These are phyloP conservation scores for Rhizopogon salebrosus DNA, from an alignment of 768 basidiomycete genomes.

Conservation along the genomic window DNA sequence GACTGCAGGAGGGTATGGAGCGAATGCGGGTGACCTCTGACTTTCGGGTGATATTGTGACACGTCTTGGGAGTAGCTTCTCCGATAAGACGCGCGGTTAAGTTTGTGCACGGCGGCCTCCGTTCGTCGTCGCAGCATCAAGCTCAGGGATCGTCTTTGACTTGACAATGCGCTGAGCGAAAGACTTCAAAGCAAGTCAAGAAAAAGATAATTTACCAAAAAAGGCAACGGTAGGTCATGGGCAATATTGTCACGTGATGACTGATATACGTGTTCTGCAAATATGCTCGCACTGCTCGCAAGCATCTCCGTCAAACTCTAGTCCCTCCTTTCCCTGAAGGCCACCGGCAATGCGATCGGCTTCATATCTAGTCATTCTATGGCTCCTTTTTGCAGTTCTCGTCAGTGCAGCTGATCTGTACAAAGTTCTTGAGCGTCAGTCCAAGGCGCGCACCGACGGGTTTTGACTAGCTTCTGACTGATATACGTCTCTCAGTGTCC, in stretches of 20 bases:
- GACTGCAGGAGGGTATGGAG: neutral
- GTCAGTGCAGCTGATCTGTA: constrained; percentile 68
- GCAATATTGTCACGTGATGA: constrained; percentile 21
- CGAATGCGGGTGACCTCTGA: constrained; percentile 29
- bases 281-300: neutral
- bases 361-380: constrained; percentile 25
- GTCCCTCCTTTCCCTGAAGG: neutral
- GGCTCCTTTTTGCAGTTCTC: constrained; percentile 24
- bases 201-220: neutral
- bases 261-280: constrained; percentile 23
- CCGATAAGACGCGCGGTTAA: neutral
- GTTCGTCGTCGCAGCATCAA: neutral
- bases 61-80: constrained; percentile 16
- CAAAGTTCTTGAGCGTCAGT: constrained; percentile 76
- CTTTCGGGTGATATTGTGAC: constrained; percentile 29
- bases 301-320: neutral
- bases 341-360: constrained; percentile 17
- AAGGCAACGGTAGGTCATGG: neutral
- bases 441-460: constrained; percentile 25
- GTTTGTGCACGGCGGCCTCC: neutral
- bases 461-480: constrained; percentile 15
- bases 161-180: neutral
- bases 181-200: too few species aligned
- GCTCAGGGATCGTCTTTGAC: neutral
- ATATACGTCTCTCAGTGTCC: constrained; percentile 39